Percentiles rank a stretch among this genome's conserved stretches.
Conservation (phyloP, 352 stramenopile genomes). For the Saprolegnia parasitica region DNA sequence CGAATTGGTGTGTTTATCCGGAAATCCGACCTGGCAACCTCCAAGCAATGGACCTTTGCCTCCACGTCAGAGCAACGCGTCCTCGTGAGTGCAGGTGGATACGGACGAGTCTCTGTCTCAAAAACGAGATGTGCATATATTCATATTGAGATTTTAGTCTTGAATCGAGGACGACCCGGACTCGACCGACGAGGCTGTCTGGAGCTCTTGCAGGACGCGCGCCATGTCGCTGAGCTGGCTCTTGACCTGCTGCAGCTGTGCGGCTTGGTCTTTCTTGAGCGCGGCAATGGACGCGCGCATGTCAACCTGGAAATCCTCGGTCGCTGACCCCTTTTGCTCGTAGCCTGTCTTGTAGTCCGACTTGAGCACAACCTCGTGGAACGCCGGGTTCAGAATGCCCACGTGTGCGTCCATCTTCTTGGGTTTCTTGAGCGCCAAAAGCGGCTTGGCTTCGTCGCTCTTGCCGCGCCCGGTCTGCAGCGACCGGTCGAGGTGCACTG, state of each 20-base stretch:
- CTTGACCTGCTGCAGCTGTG: conserved; percentile 25
- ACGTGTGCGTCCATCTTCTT: not conserved
- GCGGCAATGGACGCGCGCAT: not conserved
- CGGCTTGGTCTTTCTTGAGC: conserved; percentile 25
- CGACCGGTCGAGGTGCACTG: not conserved
- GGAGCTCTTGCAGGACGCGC: conserved; percentile 5
- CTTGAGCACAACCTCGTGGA: conserved; percentile 16
- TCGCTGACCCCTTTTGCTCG: not conserved
- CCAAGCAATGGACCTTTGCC: too few species aligned
- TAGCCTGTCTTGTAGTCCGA: conserved; percentile 16
- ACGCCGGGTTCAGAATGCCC: conserved; percentile 25
- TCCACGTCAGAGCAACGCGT: too few species aligned
- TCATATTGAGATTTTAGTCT: too few species aligned
- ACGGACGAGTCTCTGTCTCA: too few species aligned
- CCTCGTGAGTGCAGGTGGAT: too few species aligned
- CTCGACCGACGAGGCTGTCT: not conserved
- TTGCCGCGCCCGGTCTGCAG: not conserved
- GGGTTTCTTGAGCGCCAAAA: not conserved
- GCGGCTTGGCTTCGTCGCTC: conserved; percentile 5
- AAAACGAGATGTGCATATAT: too few species aligned
- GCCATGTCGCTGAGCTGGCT: conserved; percentile 24
- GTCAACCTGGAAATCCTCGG: conserved; percentile 8
- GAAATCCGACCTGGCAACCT: too few species aligned
- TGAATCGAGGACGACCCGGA: too few species aligned
- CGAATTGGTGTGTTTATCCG: too few species aligned